These are phyloP conservation scores for Solanum aculeatissimum DNA, from an alignment of 305 asterid genomes.

Conservation along the genomic window DNA sequence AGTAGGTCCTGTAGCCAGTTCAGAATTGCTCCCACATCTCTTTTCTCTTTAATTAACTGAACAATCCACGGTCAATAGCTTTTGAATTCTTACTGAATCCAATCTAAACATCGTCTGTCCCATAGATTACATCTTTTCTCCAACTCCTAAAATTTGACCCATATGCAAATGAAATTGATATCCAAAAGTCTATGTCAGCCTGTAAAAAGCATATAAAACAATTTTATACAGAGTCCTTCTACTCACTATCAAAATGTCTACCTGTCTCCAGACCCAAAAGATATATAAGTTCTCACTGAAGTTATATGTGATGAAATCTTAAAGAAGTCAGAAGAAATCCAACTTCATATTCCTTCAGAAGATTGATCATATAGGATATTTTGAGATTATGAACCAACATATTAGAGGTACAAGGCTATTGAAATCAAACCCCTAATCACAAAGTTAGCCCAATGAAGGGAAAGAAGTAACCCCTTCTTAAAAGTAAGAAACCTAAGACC, in stretches of 20 bases:
- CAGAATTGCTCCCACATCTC: neutral
- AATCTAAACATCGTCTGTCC: neutral
- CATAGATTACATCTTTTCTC: neutral
- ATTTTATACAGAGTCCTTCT: neutral
- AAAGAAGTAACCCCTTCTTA: neutral
- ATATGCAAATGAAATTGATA: neutral
- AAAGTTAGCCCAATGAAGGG: neutral
- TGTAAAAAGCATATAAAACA: neutral
- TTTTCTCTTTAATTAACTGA: neutral
- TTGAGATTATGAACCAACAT: neutral
- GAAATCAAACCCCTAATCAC: neutral
- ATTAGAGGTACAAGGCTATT: neutral
- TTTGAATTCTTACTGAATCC: neutral
- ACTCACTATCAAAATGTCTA: neutral
- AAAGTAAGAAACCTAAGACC: neutral
- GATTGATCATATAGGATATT: neutral
- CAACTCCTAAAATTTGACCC: neutral
- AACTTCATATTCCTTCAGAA: neutral
- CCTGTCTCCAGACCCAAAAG: neutral
- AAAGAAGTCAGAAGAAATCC: neutral
- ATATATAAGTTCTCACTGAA: neutral
- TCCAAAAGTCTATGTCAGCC: neutral
- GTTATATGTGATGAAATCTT: neutral
- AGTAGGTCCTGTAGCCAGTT: neutral
- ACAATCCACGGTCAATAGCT: neutral